Base-by-base conservation (phyloP, 768 basidiomycete genomes). In the Kwoniella sp. region DNA sequence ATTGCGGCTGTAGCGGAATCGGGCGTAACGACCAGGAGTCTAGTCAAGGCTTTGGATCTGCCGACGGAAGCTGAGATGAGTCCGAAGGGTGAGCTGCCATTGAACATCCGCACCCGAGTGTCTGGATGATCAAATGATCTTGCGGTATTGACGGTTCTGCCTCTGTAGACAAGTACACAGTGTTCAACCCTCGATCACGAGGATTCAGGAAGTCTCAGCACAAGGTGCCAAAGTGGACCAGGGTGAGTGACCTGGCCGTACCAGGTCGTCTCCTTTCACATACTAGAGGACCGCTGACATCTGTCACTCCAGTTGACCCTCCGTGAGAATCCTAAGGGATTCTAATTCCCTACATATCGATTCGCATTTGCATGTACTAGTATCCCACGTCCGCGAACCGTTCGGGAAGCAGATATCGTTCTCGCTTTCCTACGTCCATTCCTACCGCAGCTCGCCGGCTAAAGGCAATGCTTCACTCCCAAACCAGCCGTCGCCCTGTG, bases 191-290 rank as follows among this genome's bases (percentile, higher is more conserved):
- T 3, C 82, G 81, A 33, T 77, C 78, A 1, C 78, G 74, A 52
- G 86, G 88, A 5, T 99, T 93, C 75, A 79, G 93, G 37, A 96
- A 96, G 67, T 87, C 89, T 22, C 89, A 95, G 42, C 92, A 98
- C 77, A 92, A 92, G 68, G 87, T 93, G 23, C 92, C 92, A n/a
- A 93, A 95, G 70, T 96, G 86, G 83, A 95, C 92, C 43, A 80
- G 89, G 75, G 91, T 92, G 60, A 54, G 86, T 77, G 17, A 33
- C 12, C 32, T 17, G 14, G 5, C 17, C 19, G 11, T 34, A 19
- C 17, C 19, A 8, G 5, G 14, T 36, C 32, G 6, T 34, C 29
- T 38, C 37, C 17, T 20, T 9, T 20, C 9, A 9, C 19, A 8
- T 12, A 20, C 37, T 33, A 33, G 10, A 39, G 38, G 9, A 10